These are phyloP conservation scores for Eucalyptus curtisii DNA, from an alignment of 345 rosid genomes.

Conservation along the genomic window DNA sequence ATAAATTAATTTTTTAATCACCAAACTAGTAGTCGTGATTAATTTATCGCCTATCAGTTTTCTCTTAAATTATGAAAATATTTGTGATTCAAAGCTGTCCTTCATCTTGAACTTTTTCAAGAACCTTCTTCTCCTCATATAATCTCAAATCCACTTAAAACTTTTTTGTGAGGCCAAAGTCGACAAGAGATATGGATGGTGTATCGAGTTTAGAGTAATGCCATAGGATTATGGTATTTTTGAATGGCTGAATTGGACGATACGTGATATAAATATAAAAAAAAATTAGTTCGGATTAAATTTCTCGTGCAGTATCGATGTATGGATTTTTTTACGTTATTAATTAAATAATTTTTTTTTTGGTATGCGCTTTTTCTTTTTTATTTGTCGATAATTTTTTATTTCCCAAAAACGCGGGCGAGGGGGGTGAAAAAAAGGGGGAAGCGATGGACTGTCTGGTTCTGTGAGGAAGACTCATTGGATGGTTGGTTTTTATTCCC, in stretches of 20 bases:
- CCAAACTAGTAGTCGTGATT: no score
- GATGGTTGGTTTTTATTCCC: slow-evolving; percentile 33
- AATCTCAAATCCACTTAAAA: no score
- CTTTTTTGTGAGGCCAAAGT: rapidly evolving
- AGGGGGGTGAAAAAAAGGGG: background rate
- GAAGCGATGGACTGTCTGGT: background rate
- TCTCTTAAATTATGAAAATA: no score
- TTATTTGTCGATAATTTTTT: no score
- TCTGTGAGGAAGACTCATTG: background rate
- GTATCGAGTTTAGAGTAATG: no score
- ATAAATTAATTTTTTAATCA: no score
- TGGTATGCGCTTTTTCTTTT: background rate
- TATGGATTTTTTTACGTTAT: rapidly evolving
- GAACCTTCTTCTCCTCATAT: rapidly evolving
- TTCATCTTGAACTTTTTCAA: no score
- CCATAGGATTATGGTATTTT: rapidly evolving
- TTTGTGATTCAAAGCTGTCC: rapidly evolving
- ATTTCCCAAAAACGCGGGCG: background rate
- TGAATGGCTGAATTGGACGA: rapidly evolving
- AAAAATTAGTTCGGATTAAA: no score
- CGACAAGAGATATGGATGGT: rapidly evolving
- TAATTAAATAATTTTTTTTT: background rate
- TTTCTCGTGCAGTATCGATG: no score
- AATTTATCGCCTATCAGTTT: no score
- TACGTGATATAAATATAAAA: rapidly evolving